These are phyloP conservation scores for Apophysomyces ossiformis DNA, from an alignment of 371 early-diverging fungal species.

Conservation along the genomic window DNA sequence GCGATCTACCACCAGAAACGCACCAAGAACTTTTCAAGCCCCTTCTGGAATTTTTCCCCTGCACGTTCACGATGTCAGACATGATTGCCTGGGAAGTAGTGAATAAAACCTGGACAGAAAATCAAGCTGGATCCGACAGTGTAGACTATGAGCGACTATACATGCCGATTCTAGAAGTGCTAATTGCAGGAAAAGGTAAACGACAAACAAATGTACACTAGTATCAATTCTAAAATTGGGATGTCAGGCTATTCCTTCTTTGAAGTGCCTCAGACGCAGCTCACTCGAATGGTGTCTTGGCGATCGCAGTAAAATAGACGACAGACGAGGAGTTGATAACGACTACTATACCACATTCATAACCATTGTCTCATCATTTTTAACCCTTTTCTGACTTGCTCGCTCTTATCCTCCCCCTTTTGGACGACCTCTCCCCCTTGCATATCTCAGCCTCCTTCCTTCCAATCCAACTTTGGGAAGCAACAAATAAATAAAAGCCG, in stretches of 20 bases:
- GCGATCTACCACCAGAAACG: constrained; percentile 19
- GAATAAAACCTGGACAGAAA: constrained; percentile 17
- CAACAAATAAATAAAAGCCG: constrained; percentile 11
- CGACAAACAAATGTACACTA: background rate
- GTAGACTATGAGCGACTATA: constrained; percentile 25
- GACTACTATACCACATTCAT: background rate
- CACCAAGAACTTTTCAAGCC: constrained; percentile 23
- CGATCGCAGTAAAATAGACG: constrained; percentile 11
- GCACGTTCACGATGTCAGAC: constrained; percentile 35
- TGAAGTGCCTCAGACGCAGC: constrained; percentile 28
- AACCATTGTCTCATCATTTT: background rate
- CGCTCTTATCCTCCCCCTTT: constrained; percentile 1
- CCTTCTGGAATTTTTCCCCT: constrained; percentile 27
- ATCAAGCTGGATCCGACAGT: background rate
- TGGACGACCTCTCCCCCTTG: constrained; percentile 11
- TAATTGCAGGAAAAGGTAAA: constrained; percentile 35
- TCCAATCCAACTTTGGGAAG: constrained; percentile 12
- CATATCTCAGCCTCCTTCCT: constrained; percentile 20
- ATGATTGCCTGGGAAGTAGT: constrained; percentile 22
- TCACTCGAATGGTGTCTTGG: constrained; percentile 28
- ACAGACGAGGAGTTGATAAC: background rate
- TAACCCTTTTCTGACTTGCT: constrained; percentile 8
- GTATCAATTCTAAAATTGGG: background rate
- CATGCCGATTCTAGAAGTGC: constrained; percentile 29
- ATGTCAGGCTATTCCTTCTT: constrained; percentile 32